Evolutionary conservation across 148 eudicot genomes (phyloP), one percentile per base, ranked within the genome.

Genomic region (Suaeda aralocaspica): DNA sequence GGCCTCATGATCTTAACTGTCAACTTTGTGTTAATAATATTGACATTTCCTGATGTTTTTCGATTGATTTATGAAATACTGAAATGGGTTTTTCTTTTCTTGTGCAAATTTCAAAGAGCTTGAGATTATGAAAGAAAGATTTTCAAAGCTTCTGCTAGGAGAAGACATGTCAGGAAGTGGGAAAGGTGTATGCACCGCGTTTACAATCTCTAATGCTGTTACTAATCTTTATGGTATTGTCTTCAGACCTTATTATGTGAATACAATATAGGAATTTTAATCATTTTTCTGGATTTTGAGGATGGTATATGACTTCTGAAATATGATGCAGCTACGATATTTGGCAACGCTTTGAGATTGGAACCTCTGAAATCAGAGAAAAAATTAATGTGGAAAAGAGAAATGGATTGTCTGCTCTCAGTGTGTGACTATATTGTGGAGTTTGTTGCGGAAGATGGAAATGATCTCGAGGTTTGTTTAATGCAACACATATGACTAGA

Each of bases 111-210:
- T 59, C 50, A 46, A 74, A 89, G 99, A 89, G 73, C 82, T 91
- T 10, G 96, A 91, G 66, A 74, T 86, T 82, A 91, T 95, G 99
- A 95, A 88, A 79, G 96, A 91, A 68, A 87, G 92, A 70, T 91
- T 95, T 72, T 91, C 99, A 68, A 95, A 88, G 86, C 92, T 95
- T 57, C 59, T 95, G 79, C 72, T 95, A 53, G 97, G 97, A 5
- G 97, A 95, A 80, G 99, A 95, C 80, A 95, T 95, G 99, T 95
- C 99, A 50, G 99, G 99, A 65, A 72, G 93, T 58, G 99, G 96
- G 19, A 89, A 89, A 83, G 99, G 99, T 6, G 99, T 91, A 28
- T 83, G 87, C 70, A 85, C 92, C 0, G 96, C 99, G 12, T 85
- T 95, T 9, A 66, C 97, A 22, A 83, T 92, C 73, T 95, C 97